Evolutionary conservation across 2,329 filamentous ascomycete genomes (phyloP).

Genomic region (Alternaria atra): DNA sequence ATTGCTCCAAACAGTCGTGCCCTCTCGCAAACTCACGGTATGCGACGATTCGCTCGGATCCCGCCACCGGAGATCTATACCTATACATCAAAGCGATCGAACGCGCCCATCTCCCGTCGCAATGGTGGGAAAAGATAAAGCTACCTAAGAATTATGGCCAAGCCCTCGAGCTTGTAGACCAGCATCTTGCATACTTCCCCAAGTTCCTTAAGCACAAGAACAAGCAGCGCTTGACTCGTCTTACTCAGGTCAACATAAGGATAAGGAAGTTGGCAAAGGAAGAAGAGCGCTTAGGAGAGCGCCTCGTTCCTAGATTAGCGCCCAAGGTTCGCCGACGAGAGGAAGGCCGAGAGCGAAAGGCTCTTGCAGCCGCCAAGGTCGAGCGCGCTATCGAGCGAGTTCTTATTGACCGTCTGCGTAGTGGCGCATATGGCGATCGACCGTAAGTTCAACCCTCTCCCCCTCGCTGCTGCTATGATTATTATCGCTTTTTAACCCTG

Average conservation of each 20-base stretch:
- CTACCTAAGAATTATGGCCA: conserved; percentile 90
- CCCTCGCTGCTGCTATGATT: conserved; percentile 13
- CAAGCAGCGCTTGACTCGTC: conserved; percentile 91
- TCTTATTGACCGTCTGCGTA: conserved; percentile 87
- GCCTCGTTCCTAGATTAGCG: conserved; percentile 84
- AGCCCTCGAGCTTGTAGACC: conserved; percentile 79
- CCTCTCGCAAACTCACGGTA: conserved; percentile 92
- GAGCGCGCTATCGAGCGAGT: conserved; percentile 96
- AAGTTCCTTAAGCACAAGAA: conserved; percentile 94
- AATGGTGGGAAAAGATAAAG: conserved; percentile 94
- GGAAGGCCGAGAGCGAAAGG: conserved; percentile 60
- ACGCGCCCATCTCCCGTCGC: conserved; percentile 78
- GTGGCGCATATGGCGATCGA: conserved; percentile 92
- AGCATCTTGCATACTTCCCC: conserved; percentile 79
- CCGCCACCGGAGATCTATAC: conserved; percentile 82
- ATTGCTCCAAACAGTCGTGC: conserved; percentile 69
- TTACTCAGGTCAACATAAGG: conserved; percentile 89
- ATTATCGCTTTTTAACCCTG: conserved; percentile 21
- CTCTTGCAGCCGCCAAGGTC: conserved; percentile 77
- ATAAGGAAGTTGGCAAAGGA: conserved; percentile 83
- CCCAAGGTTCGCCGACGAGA: conserved; percentile 77
- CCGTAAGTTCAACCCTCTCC: conserved; percentile 58
- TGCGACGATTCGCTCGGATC: conserved; percentile 87
- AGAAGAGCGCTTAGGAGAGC: conserved; percentile 88
- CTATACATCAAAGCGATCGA: conserved; percentile 90